Evolutionary conservation across 495 filamentous ascomycete genomes (phyloP), one percentile per base, ranked within the genome.

Genomic region (Symbiotaphrina buchneri): DNA sequence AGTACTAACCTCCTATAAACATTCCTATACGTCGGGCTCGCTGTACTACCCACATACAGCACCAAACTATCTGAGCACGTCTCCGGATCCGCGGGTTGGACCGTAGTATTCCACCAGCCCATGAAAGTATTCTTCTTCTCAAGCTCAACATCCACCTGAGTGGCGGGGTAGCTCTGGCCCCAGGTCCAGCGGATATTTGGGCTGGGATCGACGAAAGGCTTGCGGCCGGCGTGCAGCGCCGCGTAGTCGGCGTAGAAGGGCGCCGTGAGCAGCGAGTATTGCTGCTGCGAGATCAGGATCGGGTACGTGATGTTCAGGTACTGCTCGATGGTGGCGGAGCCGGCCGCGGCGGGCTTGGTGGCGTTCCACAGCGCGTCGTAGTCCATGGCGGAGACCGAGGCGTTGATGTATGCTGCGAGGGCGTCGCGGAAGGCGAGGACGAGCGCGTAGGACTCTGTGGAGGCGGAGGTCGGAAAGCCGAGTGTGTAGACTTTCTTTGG

Each of bases 161-260:
- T 42, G 10, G 45, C 42, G 0, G 58, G 49, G 24, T 53, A 45
- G 1, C 40, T 28, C 34, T 63, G 56, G 18, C 59, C 68, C 41
- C 52, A 71, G 0, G 45, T 48, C 67, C 68, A 77, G 5, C 69
- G 59, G 1, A 49, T 36, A 3, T 67, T 39, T 1, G 68, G 68
- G 0, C 45, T 52, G 1, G 65, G 65, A 40, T 69, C 56, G 15
- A 71, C 47, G 31, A 65, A 69, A 1, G 65, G 65, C 1, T 32
- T 42, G 18, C 59, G 55, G 21, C 58, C 61, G 11, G 49, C 46
- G 34, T 64, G 41, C 3, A 45, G 40, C 6, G 52, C 49, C 1
- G 51, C 62, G 28, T 67, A 69, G 39, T 64, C 61, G 3, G 44
- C 43, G 37, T 58, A 67, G 33, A 71, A 62, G 0, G 65, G 61